Base-by-base conservation (phyloP, 305 asterid species). In the Fraxinus floribunda region DNA sequence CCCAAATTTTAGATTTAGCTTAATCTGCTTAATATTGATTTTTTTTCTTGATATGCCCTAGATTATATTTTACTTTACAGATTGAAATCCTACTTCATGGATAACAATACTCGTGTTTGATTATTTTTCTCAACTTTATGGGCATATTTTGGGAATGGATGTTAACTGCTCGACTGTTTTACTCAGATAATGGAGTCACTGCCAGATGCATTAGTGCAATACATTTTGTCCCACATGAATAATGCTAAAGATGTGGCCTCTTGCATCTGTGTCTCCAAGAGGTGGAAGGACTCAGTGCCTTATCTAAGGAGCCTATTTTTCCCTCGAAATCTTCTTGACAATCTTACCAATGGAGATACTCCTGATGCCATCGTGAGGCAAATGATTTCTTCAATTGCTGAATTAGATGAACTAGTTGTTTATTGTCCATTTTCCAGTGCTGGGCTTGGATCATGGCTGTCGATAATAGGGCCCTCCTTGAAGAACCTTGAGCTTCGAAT, bases 181-280 rank as follows among this genome's bases (percentile, higher is more conserved):
- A 1, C 89, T 82, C 91, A 87, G 86, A 84, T 22, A 85, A 96
- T 96, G 99, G 98, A 96, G 83, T 80, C 89, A 3, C 84, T 96
- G 74, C 99, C 99, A 4, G 98, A 96, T 83, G 97, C 93, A 11
- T 4, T 96, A 57, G 88, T 94, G 77, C 96, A 92, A 18, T 88
- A 85, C 88, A 91, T 96, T 87, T 84, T 94, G 72, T 90, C 95
- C 83, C 89, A 84, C n/a, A 86, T 94, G 32, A 87, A 81, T 78
- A 91, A 93, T 83, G 97, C 98, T 35, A 94, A 86, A 83, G 98
- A 97, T 85, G 96, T 97, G 84, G 99, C 97, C 49, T 91, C 91
- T 80, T 94, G 97, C 86, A 88, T 78, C 46, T 89, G 89, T 80
- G 99, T 93, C 64, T 95, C 99, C 83, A 92, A 87, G 91, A 87